These are phyloP conservation scores for Trichosporon coremiiforme DNA, from an alignment of 1,284 basidiomycete species.

Conservation along the genomic window DNA sequence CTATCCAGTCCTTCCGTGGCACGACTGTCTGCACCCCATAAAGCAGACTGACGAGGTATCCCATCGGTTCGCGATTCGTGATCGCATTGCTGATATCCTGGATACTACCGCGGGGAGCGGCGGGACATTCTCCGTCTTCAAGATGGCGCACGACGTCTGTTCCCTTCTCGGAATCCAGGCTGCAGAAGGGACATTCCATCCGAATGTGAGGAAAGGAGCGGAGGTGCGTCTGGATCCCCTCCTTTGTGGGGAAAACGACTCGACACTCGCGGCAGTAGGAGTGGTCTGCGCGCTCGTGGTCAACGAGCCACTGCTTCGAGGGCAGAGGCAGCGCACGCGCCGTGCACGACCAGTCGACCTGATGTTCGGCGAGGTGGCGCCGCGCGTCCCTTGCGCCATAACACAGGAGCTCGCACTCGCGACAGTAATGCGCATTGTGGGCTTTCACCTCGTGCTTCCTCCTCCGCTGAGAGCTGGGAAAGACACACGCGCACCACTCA, in stretches of 20 bases:
- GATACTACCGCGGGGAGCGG: not conserved
- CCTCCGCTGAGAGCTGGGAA: too few relatives aligned
- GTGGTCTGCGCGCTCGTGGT: not conserved
- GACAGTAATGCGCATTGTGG: not conserved
- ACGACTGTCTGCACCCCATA: not conserved
- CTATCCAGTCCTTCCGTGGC: not conserved
- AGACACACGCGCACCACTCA: too few relatives aligned
- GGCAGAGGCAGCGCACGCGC: not conserved
- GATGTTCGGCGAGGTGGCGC: not conserved
- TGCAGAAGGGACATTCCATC: not conserved
- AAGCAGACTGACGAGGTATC: not conserved
- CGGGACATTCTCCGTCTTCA: not conserved
- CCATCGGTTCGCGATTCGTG: not conserved
- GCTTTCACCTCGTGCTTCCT: not conserved
- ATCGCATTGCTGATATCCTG: not conserved
- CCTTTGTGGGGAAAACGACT: not conserved
- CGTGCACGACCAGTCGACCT: not conserved
- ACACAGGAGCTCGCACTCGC: not conserved
- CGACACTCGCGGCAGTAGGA: not conserved
- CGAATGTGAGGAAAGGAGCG: not conserved
- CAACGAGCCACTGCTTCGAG: not conserved
- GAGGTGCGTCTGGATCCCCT: not conserved
- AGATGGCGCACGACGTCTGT: not conserved
- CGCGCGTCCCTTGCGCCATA: too few relatives aligned
- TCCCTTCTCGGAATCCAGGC: not conserved